Base-by-base conservation (phyloP, 2,329 filamentous ascomycete genomes). In the Calonectria crousiana region DNA sequence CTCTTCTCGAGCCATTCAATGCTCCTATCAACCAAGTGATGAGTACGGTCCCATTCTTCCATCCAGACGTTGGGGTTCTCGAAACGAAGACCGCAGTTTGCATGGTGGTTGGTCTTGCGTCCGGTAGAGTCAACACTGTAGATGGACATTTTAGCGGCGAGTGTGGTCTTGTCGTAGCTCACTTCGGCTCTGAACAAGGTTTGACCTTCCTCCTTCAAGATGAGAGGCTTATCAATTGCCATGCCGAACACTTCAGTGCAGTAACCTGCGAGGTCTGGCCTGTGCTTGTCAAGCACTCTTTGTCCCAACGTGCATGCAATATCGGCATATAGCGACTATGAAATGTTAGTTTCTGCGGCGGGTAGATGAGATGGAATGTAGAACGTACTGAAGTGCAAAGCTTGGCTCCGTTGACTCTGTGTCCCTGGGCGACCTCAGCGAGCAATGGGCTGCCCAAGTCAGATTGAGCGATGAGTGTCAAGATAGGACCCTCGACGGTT, bases 381-480 rank as follows among this genome's bases (percentile, higher is more conserved):
- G 34, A 41, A 60, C 56, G 28, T 60, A 60, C 56, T 34, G 75
- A 62, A 30, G 74, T 67, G 60, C 74, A 76, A 20, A 95, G 87
- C 52, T 90, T 88, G 71, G 89, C 89, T 65, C 92, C 92, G 80
- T 95, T 94, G 81, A 94, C 92, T 79, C 91, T 85, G 81, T 95
- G 93, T 32, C 93, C 93, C 64, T 87, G 87, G 69, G 93, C 90
- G 11, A 92, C 14, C n/a, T 41, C 56, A 26, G 34, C 14, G 14
- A 60, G 56, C 34, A 60, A 28, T 41, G 56, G 56, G 56, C 56
- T 60, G 34, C 34, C 56, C 56, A 60, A 60, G 56, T 60, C 56
- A 60, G 56, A 60, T 41, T 60, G 34, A 60, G 56, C 34, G 56
- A 60, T 60, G n/a, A 60, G 56, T 41, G 56, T 60, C 56, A 60